Base-by-base conservation (phyloP, 805 yeast species). In the Kockiozyma suomiensis region DNA sequence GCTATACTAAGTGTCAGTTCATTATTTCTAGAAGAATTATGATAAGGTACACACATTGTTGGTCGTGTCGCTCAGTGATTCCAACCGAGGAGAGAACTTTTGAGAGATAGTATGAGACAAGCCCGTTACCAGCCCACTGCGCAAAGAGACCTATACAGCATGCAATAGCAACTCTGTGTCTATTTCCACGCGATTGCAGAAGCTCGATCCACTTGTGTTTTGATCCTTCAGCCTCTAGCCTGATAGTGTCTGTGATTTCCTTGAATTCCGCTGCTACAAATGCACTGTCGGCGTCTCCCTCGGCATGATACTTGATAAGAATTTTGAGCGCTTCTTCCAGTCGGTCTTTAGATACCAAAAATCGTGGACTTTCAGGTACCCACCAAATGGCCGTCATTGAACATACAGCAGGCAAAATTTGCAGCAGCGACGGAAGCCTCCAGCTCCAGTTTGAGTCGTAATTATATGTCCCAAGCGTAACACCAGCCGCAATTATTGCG, bases 11-110 rank as follows among this genome's bases (percentile, higher is more conserved):
- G 41, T 19, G n/a, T n/a, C n/a, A n/a, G n/a, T n/a, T n/a, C n/a
- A n/a, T n/a, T n/a, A n/a, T 25, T 30, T 26, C 23, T 37, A 19
- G 15, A 19, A 50, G 2, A 21, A n/a, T 21, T 17, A 25, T 17
- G 32, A 4, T 45, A 12, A 4, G 21, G 7, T 30, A 23, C 55
- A 19, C 13, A 50, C 47, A 28, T 26, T 42, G 56, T 19, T 42
- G 56, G 74, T 75, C 23, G 80, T 79, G 66, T 81, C 78, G 42
- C n/a, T 78, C 78, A 49, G 81, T 80, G 66, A 82, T 79, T 59
- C 86, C 85, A 70, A 83, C 81, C 23, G 83, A 78, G 58, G 72
- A 68, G 64, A 83, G 75, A n/a, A 83, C 85, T 66, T 76, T 75
- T 60, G 76, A 74, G 61, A 81, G 71, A 70, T 81, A 81, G 74